Percentiles rank a stretch among this genome's conserved stretches.
Evolutionary conservation across 352 stramenopile genomes (phyloP).

Genomic region (Pythium aquatile): DNA sequence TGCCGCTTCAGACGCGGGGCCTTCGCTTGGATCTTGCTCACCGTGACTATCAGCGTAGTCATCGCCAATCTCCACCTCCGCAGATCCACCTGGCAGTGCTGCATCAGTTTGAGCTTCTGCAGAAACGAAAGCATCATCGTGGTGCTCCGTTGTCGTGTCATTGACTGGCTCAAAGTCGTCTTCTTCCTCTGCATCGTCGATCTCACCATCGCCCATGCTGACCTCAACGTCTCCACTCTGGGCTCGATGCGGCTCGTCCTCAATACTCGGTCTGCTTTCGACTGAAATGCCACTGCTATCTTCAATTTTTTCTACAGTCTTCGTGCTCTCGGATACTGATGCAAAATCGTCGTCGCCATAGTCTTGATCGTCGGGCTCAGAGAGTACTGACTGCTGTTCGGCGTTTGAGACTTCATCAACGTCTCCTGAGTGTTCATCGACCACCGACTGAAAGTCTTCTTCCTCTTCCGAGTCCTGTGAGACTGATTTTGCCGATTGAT

Average conservation of each 20-base stretch:
- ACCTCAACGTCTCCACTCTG: background rate
- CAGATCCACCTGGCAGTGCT: background rate
- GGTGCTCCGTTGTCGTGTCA: background rate
- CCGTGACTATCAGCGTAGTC: background rate
- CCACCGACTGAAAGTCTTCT: conserved; percentile 8
- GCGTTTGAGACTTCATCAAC: background rate
- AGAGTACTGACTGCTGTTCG: background rate
- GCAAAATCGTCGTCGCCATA: conserved; percentile 44
- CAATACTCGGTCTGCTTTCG: conserved; percentile 9
- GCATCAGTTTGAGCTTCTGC: background rate
- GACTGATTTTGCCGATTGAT: background rate
- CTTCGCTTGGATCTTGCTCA: background rate
- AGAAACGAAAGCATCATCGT: background rate
- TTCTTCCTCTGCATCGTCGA: background rate
- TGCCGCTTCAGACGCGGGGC: background rate
- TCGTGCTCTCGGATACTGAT: conserved; percentile 25
- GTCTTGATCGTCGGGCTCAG: conserved; percentile 6
- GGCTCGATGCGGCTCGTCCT: background rate
- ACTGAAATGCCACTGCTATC: conserved; percentile 5
- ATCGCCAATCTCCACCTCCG: background rate
- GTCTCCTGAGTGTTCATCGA: background rate
- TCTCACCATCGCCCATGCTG: background rate
- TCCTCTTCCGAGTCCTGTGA: background rate
- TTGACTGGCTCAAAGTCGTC: background rate
- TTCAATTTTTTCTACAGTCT: conserved; percentile 7